Evolutionary conservation across 768 basidiomycete species (phyloP), one percentile per base, ranked within the genome.

Genomic region (Chalciporus sphaerocephalus): DNA sequence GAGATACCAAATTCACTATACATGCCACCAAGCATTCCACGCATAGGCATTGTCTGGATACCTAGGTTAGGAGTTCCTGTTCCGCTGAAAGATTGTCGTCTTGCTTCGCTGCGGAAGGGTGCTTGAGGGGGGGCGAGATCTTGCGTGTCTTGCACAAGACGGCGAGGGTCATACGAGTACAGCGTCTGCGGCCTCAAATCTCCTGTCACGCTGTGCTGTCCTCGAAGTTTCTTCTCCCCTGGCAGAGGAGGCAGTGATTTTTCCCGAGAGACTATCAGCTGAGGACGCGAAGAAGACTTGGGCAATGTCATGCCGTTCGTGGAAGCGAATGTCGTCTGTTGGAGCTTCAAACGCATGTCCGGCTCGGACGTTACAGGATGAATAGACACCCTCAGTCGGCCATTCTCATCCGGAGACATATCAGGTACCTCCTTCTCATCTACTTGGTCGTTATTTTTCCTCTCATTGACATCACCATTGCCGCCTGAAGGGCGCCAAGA

Each of bases 231-330:
- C 57, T 74, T 74, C 18, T 78, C 76, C 13, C 72, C 75, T 2
- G 85, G 89, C 33, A 92, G 74, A 9, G 89, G 88, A 5, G 89
- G 89, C 4, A 92, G 66, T 5, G 80, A 84, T 56, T 92, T 92
- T 49, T 91, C 87, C 39, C 84, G 71, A 15, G 71, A 67, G 44
- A 76, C 50, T 27, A 30, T 23, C 20, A 47, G 37, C 18, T 60
- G 58, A 25, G 50, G 24, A 20, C 53, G 57, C 34, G 43, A 21
- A 21, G 37, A 30, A 17, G 59, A 20, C 34, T 59, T 67, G 18
- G 64, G 59, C 11, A 66, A 40, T 22, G 55, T 61, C 61, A 64
- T 61, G 34, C 52, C 52, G 42, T 53, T 61, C 38, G 70, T 64
- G 4, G 63, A 61, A 24, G 68, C 56, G 43, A 66, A 69, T 15